Percentiles rank a stretch among this genome's conserved stretches.
phyloP scores from a whole-genome alignment of 176 grass and related monocot species.

The Oryza longistaminata region DNA sequence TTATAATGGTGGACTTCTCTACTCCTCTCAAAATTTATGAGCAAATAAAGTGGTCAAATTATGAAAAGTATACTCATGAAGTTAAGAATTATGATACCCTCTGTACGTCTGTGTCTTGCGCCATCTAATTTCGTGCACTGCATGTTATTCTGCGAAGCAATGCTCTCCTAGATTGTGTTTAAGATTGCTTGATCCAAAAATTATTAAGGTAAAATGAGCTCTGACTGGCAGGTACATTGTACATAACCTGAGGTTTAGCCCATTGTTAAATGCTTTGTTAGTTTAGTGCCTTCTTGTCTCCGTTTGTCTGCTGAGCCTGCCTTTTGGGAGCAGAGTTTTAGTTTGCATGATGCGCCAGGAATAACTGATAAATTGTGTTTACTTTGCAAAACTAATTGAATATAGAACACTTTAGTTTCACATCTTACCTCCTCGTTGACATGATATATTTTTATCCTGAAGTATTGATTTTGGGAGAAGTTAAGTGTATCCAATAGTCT shows the following conservation, averaged over 20 bases:
- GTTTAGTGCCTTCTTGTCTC: neutral
- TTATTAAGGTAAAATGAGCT: neutral
- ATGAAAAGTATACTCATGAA: neutral
- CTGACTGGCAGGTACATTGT: slow-evolving; percentile 9
- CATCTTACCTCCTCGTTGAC: neutral
- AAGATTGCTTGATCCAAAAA: slow-evolving; percentile 8
- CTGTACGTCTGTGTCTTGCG: neutral
- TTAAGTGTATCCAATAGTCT: neutral
- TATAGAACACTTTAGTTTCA: neutral
- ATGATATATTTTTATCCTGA: no score
- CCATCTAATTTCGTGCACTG: neutral
- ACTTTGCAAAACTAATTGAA: no score
- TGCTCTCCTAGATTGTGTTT: slow-evolving; percentile 19
- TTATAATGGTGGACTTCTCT: neutral
- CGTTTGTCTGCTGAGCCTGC: neutral
- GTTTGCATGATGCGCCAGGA: slow-evolving; percentile 9
- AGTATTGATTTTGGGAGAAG: neutral
- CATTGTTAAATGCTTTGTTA: slow-evolving; percentile 21
- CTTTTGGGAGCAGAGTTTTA: slow-evolving; percentile 20
- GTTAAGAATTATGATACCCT: neutral
- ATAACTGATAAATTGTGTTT: neutral
- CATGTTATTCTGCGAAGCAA: neutral
- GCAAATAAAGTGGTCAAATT: neutral
- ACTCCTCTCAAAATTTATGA: neutral
- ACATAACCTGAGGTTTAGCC: slow-evolving; percentile 1